Conservation (phyloP, 768 basidiomycete species). For the Boletus fagicola region DNA sequence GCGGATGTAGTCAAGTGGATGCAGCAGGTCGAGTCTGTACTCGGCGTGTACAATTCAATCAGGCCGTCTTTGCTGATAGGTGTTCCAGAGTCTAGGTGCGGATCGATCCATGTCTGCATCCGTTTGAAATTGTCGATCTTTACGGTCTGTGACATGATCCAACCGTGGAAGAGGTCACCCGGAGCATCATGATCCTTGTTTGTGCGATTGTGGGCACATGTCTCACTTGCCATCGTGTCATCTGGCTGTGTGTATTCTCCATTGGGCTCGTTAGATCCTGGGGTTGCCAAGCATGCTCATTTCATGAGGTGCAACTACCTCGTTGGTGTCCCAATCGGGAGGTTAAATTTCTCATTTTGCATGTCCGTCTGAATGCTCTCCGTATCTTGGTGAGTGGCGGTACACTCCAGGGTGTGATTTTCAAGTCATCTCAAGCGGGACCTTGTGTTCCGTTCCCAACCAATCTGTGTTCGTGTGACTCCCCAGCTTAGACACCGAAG, state of each 20-base stretch:
- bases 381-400: background rate
- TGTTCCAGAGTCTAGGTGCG: conserved; percentile 6
- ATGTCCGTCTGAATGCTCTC: conserved; percentile 1
- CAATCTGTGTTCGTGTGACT: conserved; percentile 2
- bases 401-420: background rate
- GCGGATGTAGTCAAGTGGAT: conserved; percentile 13
- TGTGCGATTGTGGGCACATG: background rate
- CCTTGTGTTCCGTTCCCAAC: background rate
- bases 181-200: conserved; percentile 9
- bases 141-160: conserved; percentile 9
- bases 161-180: background rate
- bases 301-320: conserved; percentile 18
- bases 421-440: conserved; percentile 7
- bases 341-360: background rate
- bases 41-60: conserved; percentile 5
- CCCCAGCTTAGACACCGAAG: background rate
- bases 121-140: conserved; percentile 23
- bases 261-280: conserved; percentile 19
- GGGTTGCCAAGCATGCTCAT: conserved; percentile 14
- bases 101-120: conserved; percentile 6
- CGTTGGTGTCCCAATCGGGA: conserved; percentile 5
- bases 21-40: conserved; percentile 2
- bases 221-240: conserved; percentile 11
- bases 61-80: background rate
- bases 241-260: conserved; percentile 28